Conservation (phyloP, 2,329 filamentous ascomycete genomes). For the Botrytis paeoniae region DNA sequence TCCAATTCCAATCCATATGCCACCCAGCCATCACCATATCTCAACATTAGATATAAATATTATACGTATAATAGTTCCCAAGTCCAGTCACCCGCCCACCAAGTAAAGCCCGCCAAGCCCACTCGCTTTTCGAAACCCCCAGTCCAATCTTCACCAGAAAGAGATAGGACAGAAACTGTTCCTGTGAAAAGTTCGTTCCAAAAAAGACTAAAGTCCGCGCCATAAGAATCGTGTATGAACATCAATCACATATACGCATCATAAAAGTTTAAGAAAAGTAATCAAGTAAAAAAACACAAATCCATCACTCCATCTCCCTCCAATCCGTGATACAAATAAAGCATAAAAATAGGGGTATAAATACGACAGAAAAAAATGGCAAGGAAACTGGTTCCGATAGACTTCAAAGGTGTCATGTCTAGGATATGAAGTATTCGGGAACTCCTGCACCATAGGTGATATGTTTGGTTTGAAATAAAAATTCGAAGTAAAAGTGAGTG, state of each 20-base stretch:
- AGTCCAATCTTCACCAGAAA: neutral
- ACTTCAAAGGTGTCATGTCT: neutral
- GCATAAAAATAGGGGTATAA: conserved; percentile 10
- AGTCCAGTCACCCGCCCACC: neutral
- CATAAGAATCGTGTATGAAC: conserved; percentile 18
- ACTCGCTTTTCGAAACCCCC: neutral
- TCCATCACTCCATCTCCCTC: neutral
- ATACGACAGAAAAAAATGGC: conserved; percentile 1
- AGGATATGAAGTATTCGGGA: neutral
- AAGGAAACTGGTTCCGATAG: neutral
- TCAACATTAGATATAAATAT: neutral
- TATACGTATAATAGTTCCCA: neutral
- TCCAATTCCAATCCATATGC: neutral
- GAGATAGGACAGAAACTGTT: neutral
- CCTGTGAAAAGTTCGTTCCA: neutral
- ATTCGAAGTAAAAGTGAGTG: neutral
- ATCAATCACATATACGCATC: conserved; percentile 17
- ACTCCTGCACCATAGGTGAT: neutral
- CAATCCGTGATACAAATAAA: neutral
- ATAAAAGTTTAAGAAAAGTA: conserved; percentile 1
- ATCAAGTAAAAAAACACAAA: neutral
- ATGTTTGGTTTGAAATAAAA: neutral
- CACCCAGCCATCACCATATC: neutral
- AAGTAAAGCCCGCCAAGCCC: neutral
- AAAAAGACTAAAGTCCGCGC: neutral